Evolutionary conservation across 2,329 filamentous ascomycete species (phyloP).

Genomic region (Ceratocystiopsis minuta): DNA sequence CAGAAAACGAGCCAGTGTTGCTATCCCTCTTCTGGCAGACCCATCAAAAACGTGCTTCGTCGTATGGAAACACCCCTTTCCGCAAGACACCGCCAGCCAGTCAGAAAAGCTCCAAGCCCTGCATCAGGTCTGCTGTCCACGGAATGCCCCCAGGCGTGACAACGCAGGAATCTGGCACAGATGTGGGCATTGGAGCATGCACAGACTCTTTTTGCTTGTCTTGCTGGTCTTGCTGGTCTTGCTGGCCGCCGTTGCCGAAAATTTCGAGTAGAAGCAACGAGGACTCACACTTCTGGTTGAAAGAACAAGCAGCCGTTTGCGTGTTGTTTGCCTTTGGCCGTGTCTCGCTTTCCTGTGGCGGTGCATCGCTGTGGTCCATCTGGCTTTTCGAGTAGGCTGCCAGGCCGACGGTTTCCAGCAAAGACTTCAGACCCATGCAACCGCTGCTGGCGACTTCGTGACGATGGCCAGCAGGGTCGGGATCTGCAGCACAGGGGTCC

Average conservation of each 20-base stretch:
- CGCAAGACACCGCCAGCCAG: neutral
- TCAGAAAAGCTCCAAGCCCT: slow-evolving; percentile 3
- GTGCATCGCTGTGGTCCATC: no score
- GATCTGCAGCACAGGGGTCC: slow-evolving; percentile 4
- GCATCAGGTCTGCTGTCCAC: slow-evolving; percentile 6
- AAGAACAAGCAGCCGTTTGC: no score
- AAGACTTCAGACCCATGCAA: slow-evolving; percentile 3
- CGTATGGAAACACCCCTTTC: no score
- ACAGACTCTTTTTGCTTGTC: no score
- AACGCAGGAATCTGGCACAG: no score
- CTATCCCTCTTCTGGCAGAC: neutral
- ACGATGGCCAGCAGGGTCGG: neutral
- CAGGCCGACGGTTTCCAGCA: slow-evolving; percentile 7
- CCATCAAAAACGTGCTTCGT: neutral
- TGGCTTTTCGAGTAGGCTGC: slow-evolving; percentile 4
- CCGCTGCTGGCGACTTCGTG: slow-evolving; percentile 4
- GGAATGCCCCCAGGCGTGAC: neutral
- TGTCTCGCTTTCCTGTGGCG: no score
- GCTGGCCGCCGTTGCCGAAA: no score
- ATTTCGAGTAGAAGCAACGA: no score
- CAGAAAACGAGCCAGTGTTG: neutral
- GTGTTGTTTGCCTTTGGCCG: neutral
- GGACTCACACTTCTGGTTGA: no score
- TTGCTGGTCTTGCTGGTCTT: no score
- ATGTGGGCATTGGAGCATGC: no score